Evolutionary conservation across 2,329 filamentous ascomycete species (phyloP).

Genomic region (Raffaelea ambrosiae): DNA sequence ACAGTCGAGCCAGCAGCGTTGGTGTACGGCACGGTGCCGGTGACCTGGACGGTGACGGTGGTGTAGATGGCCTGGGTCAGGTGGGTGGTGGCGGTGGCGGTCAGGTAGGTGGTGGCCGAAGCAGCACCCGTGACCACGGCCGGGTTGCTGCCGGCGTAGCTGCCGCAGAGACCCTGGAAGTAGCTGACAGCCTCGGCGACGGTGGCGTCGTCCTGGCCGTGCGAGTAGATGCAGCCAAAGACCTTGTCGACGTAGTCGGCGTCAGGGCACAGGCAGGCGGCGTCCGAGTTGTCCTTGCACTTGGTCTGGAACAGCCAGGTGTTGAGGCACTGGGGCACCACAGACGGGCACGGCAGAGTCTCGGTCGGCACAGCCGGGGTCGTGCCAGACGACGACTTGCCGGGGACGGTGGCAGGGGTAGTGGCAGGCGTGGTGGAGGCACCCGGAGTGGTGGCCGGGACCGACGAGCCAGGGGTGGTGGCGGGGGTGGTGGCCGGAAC

Average conservation of each 20-base stretch:
- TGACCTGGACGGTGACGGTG: constrained; percentile 39
- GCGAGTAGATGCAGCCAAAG: constrained; percentile 71
- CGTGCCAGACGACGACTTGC: constrained; percentile 17
- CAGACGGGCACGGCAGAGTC: constrained; percentile 52
- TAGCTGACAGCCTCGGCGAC: constrained; percentile 66
- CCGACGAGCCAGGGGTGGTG: constrained; percentile 16
- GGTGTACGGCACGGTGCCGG: constrained; percentile 42
- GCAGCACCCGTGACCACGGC: constrained; percentile 66
- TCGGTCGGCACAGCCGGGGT: constrained; percentile 27
- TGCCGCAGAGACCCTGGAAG: constrained; percentile 86
- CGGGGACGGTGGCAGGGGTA: constrained; percentile 16
- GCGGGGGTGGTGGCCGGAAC: constrained; percentile 33
- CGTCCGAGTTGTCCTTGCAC: constrained; percentile 79
- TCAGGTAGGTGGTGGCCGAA: constrained; percentile 52
- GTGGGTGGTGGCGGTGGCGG: constrained; percentile 35
- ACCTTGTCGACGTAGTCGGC: constrained; percentile 67
- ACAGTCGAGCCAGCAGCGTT: constrained; percentile 36
- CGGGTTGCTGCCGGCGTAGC: constrained; percentile 68
- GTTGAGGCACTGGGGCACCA: constrained; percentile 84
- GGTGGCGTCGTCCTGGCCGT: constrained; percentile 58
- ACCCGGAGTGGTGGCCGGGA: constrained; percentile 1
- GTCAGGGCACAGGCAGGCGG: constrained; percentile 79
- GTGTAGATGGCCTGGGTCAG: constrained; percentile 31
- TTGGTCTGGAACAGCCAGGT: constrained; percentile 70
- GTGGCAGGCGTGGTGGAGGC: constrained; percentile 15